These are phyloP conservation scores for Didymella glomerata DNA, from an alignment of 2,329 filamentous ascomycete species.

Conservation along the genomic window DNA sequence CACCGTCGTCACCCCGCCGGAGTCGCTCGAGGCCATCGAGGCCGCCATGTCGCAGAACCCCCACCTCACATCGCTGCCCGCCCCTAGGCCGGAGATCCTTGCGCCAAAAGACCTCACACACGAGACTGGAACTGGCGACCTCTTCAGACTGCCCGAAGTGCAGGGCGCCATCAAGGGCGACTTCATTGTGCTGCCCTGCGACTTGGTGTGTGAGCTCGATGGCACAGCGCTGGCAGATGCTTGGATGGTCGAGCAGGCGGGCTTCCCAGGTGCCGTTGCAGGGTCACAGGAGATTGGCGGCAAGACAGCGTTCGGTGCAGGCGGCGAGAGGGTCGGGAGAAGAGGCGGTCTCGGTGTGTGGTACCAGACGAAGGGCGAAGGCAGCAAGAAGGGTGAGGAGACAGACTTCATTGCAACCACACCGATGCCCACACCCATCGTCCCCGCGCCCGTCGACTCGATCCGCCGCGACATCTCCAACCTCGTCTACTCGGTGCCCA, in stretches of 20 bases:
- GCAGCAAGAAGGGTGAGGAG: slow-evolving; percentile 85
- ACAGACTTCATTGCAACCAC: slow-evolving; percentile 89
- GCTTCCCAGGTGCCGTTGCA: slow-evolving; percentile 67
- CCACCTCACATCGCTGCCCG: slow-evolving; percentile 75
- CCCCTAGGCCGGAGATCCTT: slow-evolving; percentile 77
- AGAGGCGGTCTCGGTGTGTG: slow-evolving; percentile 88
- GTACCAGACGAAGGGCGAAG: slow-evolving; percentile 84
- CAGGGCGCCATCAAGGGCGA: slow-evolving; percentile 80
- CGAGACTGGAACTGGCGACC: slow-evolving; percentile 87
- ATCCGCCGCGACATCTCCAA: slow-evolving; percentile 75
- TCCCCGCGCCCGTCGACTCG: slow-evolving; percentile 69
- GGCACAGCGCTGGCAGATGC: slow-evolving; percentile 84
- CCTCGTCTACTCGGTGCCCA: slow-evolving; percentile 85
- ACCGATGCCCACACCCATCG: slow-evolving; percentile 66
- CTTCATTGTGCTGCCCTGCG: slow-evolving; percentile 91
- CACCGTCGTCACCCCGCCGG: slow-evolving; percentile 65
- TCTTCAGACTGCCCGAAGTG: slow-evolving; percentile 84
- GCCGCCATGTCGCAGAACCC: slow-evolving; percentile 79
- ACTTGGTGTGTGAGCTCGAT: slow-evolving; percentile 88
- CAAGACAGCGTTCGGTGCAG: slow-evolving; percentile 58
- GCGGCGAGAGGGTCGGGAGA: slow-evolving; percentile 65
- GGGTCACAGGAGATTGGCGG: slow-evolving; percentile 54
- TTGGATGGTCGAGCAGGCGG: slow-evolving; percentile 87
- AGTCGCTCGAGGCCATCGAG: slow-evolving; percentile 71
- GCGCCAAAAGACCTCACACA: slow-evolving; percentile 79